Conservation (phyloP, 805 yeast genomes). For the Lachancea fermentati region DNA sequence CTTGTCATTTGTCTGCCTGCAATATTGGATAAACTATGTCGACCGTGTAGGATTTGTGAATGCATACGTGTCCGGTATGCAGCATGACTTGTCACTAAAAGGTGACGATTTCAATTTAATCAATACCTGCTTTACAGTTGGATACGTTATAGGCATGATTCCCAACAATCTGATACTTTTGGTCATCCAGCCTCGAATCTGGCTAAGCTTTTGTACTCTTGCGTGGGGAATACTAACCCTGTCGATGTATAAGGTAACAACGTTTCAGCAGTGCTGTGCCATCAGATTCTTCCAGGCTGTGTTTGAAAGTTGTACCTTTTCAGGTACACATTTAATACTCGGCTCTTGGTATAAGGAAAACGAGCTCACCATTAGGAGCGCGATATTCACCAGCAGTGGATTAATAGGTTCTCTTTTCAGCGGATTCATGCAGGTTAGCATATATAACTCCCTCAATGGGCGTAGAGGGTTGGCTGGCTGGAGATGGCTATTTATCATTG, state of each 20-base stretch:
- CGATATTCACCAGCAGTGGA: slow-evolving; percentile 49
- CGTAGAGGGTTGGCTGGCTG: slow-evolving; percentile 46
- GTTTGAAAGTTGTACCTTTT: slow-evolving; percentile 49
- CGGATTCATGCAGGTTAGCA: slow-evolving; percentile 47
- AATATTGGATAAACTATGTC: slow-evolving; percentile 40
- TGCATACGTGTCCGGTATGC: slow-evolving; percentile 58
- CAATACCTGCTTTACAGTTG: slow-evolving; percentile 51
- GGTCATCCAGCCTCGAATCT: slow-evolving; percentile 45
- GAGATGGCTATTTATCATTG: slow-evolving; percentile 59
- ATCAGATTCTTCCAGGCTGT: slow-evolving; percentile 52
- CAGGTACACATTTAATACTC: slow-evolving; percentile 44
- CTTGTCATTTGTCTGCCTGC: slow-evolving; percentile 18
- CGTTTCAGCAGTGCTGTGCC: slow-evolving; percentile 43
- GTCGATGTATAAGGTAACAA: slow-evolving; percentile 41
- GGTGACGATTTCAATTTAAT: slow-evolving; percentile 45
- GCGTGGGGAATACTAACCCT: slow-evolving; percentile 50
- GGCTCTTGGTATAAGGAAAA: slow-evolving; percentile 44
- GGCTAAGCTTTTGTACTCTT: slow-evolving; percentile 44
- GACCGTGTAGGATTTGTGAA: slow-evolving; percentile 46
- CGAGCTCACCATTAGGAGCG: slow-evolving; percentile 43
- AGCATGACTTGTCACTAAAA: slow-evolving; percentile 41
- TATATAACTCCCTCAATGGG: slow-evolving; percentile 40
- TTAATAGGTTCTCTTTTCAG: slow-evolving; percentile 45
- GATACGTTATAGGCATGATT: slow-evolving; percentile 50
- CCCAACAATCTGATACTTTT: slow-evolving; percentile 50